Evolutionary conservation across 78 protist genomes (phyloP).

Genomic region (Diacronema lutheri): DNA sequence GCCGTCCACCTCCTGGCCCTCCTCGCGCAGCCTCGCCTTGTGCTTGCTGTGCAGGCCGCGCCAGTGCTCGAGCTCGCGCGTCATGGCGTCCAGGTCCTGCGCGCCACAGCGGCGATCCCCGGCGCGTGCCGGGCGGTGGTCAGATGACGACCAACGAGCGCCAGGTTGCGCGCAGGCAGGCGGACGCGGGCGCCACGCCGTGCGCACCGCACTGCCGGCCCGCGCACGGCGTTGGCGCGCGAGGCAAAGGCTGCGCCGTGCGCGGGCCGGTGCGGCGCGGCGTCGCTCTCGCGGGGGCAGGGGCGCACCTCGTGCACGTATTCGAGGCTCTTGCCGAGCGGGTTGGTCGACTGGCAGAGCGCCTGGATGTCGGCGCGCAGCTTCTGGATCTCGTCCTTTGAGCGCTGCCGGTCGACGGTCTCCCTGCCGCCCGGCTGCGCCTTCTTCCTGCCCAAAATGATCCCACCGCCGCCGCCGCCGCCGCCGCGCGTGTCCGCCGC

Average conservation of each 20-base stretch:
- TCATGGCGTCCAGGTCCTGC: slow-evolving; percentile 39
- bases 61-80: slow-evolving; percentile 33
- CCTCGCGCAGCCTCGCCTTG: neutral
- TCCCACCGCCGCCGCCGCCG: neutral
- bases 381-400: neutral
- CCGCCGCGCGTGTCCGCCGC: no score
- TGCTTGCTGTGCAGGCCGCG: neutral
- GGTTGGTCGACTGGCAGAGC: slow-evolving; percentile 53
- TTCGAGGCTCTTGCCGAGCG: slow-evolving; percentile 54
- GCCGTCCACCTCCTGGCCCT: neutral
- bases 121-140: no score
- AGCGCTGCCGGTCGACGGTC: neutral
- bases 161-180: no score
- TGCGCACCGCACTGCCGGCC: no score
- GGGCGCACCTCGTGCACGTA: slow-evolving; percentile 34
- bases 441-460: neutral
- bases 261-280: no score
- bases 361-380: slow-evolving; percentile 23
- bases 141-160: no score
- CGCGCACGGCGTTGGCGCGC: no score
- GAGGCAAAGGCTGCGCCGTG: no score
- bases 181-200: no score
- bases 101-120: no score
- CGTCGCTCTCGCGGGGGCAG: neutral
- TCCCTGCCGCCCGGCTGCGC: neutral